phyloP scores from a whole-genome alignment of 2,329 filamentous ascomycete genomes.

The Phoma herbarum region DNA sequence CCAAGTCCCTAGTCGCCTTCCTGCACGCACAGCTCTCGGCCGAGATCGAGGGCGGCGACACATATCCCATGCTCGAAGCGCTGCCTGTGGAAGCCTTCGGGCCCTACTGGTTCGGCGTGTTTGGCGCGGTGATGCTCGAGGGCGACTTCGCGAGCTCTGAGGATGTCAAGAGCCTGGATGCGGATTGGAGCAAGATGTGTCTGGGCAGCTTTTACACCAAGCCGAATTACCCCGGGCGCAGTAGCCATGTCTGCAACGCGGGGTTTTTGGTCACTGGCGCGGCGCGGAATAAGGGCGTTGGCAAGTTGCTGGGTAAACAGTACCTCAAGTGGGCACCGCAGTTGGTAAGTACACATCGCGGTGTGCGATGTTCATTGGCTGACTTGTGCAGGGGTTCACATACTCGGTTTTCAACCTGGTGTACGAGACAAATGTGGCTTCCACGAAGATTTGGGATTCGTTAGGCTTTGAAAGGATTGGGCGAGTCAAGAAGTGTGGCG shows the following conservation, averaged over 20 bases:
- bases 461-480: constrained; percentile 88
- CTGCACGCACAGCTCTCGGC: constrained; percentile 82
- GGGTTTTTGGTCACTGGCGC: constrained; percentile 54
- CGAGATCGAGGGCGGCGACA: constrained; percentile 87
- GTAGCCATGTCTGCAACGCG: constrained; percentile 80
- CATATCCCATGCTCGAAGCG: constrained; percentile 82
- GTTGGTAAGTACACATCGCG: constrained; percentile 35
- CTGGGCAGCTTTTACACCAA: constrained; percentile 82
- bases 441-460: constrained; percentile 57
- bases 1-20: constrained; percentile 73
- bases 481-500: constrained; percentile 62
- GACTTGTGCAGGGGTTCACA: constrained; percentile 70
- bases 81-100: constrained; percentile 76
- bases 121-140: constrained; percentile 82
- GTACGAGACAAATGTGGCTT: constrained; percentile 88
- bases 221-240: constrained; percentile 85
- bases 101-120: constrained; percentile 86
- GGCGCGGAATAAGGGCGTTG: constrained; percentile 53
- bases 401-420: constrained; percentile 91
- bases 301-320: constrained; percentile 53
- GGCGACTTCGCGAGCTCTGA: constrained; percentile 67
- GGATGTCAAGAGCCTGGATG: constrained; percentile 44
- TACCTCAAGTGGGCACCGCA: constrained; percentile 57
- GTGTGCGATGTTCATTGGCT: not conserved
- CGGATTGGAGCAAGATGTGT: constrained; percentile 73